Evolutionary conservation across 2,329 filamentous ascomycete genomes (phyloP).

Genomic region (Aspergillus pseudoterreus): DNA sequence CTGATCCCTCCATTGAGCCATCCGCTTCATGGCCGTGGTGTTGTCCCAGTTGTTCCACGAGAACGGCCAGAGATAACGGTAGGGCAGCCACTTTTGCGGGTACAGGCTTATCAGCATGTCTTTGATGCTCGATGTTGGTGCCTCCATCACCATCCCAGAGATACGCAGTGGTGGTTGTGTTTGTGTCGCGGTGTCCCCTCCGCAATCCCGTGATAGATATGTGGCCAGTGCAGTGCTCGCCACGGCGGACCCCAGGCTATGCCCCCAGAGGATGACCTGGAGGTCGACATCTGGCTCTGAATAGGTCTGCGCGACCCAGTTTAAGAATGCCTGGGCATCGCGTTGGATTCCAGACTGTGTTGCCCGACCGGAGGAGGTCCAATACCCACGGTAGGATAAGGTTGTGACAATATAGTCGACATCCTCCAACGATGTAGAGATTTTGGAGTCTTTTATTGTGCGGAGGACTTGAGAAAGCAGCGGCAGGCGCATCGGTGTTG

Average conservation of each 20-base stretch:
- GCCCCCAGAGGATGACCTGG: constrained; percentile 66
- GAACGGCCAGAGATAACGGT: constrained; percentile 70
- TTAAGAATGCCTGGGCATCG: constrained; percentile 62
- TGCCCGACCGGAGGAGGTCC: constrained; percentile 69
- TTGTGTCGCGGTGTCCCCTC: too few species aligned
- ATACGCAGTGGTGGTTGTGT: constrained; percentile 20
- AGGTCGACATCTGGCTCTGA: constrained; percentile 14
- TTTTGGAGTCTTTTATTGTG: constrained; percentile 11
- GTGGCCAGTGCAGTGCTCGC: constrained; percentile 58
- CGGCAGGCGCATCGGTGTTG: constrained; percentile 31
- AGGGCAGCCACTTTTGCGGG: constrained; percentile 75
- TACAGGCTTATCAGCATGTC: constrained; percentile 70
- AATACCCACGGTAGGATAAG: constrained; percentile 67
- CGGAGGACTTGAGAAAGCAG: constrained; percentile 46
- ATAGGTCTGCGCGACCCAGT: constrained; percentile 55
- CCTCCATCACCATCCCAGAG: constrained; percentile 63
- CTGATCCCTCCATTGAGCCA: constrained; percentile 28
- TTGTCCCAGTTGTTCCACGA: constrained; percentile 60
- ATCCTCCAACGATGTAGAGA: not conserved
- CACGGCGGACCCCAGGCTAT: constrained; percentile 71
- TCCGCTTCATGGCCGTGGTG: constrained; percentile 35
- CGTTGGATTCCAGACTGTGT: constrained; percentile 67
- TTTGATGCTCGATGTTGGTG: constrained; percentile 67
- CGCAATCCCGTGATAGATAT: constrained; percentile 27
- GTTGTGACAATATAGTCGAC: constrained; percentile 42